A percentile compares a stretch with the other conserved stretches of the same genome.
These are phyloP conservation scores for Phytophthora pluvialis DNA, from an alignment of 352 stramenopile genomes.

Conservation along the genomic window DNA sequence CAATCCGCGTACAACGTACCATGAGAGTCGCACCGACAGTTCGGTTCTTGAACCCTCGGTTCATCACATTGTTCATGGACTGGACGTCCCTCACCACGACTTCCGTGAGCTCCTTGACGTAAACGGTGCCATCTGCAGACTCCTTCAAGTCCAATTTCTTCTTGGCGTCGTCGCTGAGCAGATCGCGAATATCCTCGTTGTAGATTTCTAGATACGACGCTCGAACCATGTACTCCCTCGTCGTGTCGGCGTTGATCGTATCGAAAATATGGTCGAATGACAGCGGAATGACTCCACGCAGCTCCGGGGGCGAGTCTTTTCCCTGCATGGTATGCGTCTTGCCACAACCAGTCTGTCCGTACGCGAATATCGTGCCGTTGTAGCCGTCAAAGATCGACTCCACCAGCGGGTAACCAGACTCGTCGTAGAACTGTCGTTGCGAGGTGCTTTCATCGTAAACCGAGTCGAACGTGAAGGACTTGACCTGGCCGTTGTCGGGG, in stretches of 20 bases:
- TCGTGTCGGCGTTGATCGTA: slow-evolving; percentile 73
- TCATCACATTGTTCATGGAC: slow-evolving; percentile 88
- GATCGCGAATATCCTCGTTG: slow-evolving; percentile 94
- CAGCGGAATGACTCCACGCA: slow-evolving; percentile 82
- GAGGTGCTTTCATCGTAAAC: slow-evolving; percentile 91
- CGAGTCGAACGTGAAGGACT: slow-evolving; percentile 92
- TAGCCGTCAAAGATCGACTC: slow-evolving; percentile 93
- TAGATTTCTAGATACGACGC: slow-evolving; percentile 96
- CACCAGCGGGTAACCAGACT: slow-evolving; percentile 86
- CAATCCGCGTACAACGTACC: slow-evolving; percentile 35
- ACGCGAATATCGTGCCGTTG: slow-evolving; percentile 93
- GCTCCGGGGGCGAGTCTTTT: slow-evolving; percentile 72
- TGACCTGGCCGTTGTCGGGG: slow-evolving; percentile 75
- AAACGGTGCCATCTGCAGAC: slow-evolving; percentile 76
- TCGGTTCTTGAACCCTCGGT: slow-evolving; percentile 83
- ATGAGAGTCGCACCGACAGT: slow-evolving; percentile 84
- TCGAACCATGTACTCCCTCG: slow-evolving; percentile 82
- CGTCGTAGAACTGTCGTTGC: slow-evolving; percentile 88
- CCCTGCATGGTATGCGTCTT: slow-evolving; percentile 91
- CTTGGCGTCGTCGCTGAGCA: slow-evolving; percentile 83
- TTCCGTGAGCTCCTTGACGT: slow-evolving; percentile 91
- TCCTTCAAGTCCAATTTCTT: slow-evolving; percentile 90
- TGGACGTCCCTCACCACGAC: slow-evolving; percentile 79
- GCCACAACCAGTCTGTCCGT: slow-evolving; percentile 86
- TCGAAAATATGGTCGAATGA: slow-evolving; percentile 91